phyloP scores from a whole-genome alignment of 106 monocot species.

The Narthecium ossifragum region DNA sequence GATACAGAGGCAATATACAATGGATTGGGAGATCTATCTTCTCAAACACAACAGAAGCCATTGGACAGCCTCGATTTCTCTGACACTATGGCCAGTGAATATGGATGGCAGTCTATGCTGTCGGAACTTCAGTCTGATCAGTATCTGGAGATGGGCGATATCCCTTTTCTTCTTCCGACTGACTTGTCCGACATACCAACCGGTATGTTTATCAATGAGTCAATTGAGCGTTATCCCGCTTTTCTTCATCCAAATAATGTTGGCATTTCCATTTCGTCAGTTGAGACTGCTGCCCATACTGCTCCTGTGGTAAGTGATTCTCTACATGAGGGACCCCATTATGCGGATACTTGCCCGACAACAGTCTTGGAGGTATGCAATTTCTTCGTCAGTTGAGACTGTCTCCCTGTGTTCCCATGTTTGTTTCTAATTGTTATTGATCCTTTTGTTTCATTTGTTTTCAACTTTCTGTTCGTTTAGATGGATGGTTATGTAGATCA shows the following conservation, averaged over 20 bases:
- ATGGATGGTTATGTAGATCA: not conserved
- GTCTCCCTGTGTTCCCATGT: not conserved
- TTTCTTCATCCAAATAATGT: not conserved
- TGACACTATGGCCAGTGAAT: not conserved
- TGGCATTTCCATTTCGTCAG: not conserved
- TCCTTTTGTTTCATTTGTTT: constrained; percentile 2
- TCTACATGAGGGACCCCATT: not conserved
- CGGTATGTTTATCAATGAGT: not conserved
- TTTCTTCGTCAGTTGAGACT: not conserved
- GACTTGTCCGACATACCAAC: not conserved
- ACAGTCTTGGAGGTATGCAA: constrained; percentile 9
- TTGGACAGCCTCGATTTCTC: not conserved
- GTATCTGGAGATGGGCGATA: constrained; percentile 36
- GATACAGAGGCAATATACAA: not conserved
- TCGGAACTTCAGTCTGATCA: constrained; percentile 12
- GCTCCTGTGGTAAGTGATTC: not conserved
- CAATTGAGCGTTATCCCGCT: not conserved
- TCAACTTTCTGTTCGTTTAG: not conserved
- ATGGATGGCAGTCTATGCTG: constrained; percentile 2
- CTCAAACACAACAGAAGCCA: not conserved
- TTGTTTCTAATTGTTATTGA: not conserved
- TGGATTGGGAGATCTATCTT: constrained; percentile 7
- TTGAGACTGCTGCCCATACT: not conserved
- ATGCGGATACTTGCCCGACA: too few species aligned
- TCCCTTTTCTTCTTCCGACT: constrained; percentile 8